Evolutionary conservation across 768 basidiomycete genomes (phyloP), one percentile per base, ranked within the genome.

Genomic region (Xerocomellus intermedius): DNA sequence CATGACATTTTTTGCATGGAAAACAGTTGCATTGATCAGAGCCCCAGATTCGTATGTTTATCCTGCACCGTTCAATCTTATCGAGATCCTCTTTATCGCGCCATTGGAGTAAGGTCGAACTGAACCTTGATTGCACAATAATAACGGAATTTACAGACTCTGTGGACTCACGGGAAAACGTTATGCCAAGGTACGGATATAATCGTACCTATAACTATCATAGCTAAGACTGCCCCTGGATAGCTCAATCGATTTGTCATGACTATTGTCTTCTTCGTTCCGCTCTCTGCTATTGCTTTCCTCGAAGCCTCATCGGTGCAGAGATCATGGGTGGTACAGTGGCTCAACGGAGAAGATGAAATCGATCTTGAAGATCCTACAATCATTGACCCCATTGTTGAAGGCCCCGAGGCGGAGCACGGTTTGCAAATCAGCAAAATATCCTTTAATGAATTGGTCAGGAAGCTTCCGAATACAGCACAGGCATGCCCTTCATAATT

Each of bases 61-160:
- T 69, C 92, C 93, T 32, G 90, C 94, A 0, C 95, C 95, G 2
- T 95, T 96, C 78, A 97, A 96, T 69, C 74, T 97, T 26, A 73
- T 95, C 56, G 95, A 98, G 72, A 75, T 78, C 1, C 68, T 93
- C 66, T 73, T 96, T 28, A 75, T 96, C 54, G 90, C 85, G 2
- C 95, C 95, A 17, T 77, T 92, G 47, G 94, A 96, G 93, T 96
- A 63, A 64, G 89, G 76, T 24, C 8, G 12, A 41, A 44, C 21
- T 22, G 10, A 38, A 21, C 3, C 3, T 16, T 49, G 44, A 17
- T 41, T 42, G 10, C 42, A 36, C 16, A 37, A 9, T 39, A 51
- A 21, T 48, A 52, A 57, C 43, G 38, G 44, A 60, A 47, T 37
- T 24, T 19, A 1, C 56, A 84, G 82, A 57, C 66, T 76, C 36